Conservation (phyloP, 176 grass and related monocot species). For the Oryza longistaminata region DNA sequence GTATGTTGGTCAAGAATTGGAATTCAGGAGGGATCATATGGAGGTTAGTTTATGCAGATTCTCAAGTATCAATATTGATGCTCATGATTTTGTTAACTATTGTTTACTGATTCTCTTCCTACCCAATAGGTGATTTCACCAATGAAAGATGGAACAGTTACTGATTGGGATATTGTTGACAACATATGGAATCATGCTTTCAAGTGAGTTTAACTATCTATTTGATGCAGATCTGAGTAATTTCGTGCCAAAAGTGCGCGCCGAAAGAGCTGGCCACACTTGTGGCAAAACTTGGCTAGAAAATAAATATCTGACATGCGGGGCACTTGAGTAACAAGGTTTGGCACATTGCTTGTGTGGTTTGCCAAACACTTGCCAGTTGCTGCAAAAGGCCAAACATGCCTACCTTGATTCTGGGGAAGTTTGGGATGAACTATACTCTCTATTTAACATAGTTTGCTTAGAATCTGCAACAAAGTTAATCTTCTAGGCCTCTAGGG, state of each 20-base stretch:
- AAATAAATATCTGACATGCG: not conserved
- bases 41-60: constrained; percentile 59
- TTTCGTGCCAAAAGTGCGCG: not conserved
- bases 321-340: not conserved
- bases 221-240: not conserved
- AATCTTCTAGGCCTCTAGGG: not conserved
- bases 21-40: constrained; percentile 94
- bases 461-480: constrained; percentile 5
- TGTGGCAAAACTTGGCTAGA: not conserved
- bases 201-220: constrained; percentile 51
- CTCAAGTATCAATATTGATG: not conserved
- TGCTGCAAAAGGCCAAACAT: not conserved
- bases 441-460: not conserved
- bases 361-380: not conserved
- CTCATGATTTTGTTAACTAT: constrained; percentile 21
- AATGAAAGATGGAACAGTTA: constrained; percentile 91
- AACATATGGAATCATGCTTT: constrained; percentile 99
- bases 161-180: constrained; percentile 95
- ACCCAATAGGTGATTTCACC: constrained; percentile 78
- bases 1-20: constrained; percentile 93
- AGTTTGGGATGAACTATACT: not conserved
- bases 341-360: not conserved
- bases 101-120: constrained; percentile 30
- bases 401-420: not conserved
- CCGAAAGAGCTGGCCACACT: not conserved